phyloP scores from a whole-genome alignment of 441 rosid genomes.

The Pelargonium cotyledonis region DNA sequence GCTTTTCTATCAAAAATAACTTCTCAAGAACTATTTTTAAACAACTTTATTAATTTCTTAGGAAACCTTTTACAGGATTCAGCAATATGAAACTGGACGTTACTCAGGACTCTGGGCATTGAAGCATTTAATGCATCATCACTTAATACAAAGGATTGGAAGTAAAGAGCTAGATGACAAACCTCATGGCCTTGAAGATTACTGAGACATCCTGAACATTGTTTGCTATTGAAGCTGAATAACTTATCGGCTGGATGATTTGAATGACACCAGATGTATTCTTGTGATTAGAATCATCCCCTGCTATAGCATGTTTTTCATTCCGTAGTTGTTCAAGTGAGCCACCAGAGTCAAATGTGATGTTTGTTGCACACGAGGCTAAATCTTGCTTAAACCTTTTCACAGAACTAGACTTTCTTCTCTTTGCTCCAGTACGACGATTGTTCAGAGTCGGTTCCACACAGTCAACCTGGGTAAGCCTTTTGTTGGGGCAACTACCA shows the following conservation, averaged over 20 bases:
- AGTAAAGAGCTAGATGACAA: constrained; percentile 28
- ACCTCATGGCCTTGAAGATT: constrained; percentile 75
- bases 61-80: neutral
- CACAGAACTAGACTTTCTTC: constrained; percentile 86
- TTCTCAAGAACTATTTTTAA: neutral
- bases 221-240: constrained; percentile 53
- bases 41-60: neutral
- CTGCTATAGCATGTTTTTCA: constrained; percentile 36
- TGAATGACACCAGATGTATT: constrained; percentile 38
- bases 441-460: constrained; percentile 43
- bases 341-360: constrained; percentile 37
- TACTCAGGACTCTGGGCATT: neutral
- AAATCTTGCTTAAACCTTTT: constrained; percentile 80
- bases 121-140: neutral
- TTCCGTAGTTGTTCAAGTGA: constrained; percentile 31
- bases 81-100: neutral
- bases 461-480: constrained; percentile 38
- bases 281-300: constrained; percentile 33
- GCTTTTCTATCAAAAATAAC: neutral
- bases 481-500: constrained; percentile 37
- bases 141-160: constrained; percentile 10
- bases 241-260: constrained; percentile 68
- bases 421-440: constrained; percentile 66
- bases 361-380: constrained; percentile 29
- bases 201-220: constrained; percentile 60